Evolutionary conservation across 192 early-diverging fungal species (phyloP), one percentile per base, ranked within the genome.

Genomic region (Coemansia aciculifera): DNA sequence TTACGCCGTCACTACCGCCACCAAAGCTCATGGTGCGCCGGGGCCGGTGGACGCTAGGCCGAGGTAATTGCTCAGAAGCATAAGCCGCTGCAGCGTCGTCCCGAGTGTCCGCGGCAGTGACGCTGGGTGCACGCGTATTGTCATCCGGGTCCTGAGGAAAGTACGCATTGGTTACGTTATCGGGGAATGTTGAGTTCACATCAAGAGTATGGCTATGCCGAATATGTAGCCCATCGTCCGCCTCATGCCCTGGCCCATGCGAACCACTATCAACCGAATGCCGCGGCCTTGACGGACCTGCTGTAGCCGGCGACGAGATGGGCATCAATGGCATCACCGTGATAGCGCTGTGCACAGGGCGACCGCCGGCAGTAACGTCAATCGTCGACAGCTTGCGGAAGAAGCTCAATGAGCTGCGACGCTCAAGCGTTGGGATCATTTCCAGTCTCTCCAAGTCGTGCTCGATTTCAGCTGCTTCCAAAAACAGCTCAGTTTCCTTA

Each of bases 401-500:
- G 23, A 81, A 69, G 44, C 51, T 71, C 61, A 64, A 27, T 36
- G 79, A 81, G 62, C 51, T 66, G 63, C 71, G 74, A 27, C 71
- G 79, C 65, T 69, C 70, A 5, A 73, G 43, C 38, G 67, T 56
- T 3, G 74, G 60, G 37, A 32, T 17, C n/a, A 40, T 43, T 3
- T 72, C 66, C 11, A 81, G 56, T 31, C 29, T 24, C 21, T 40
- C 38, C 17, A 69, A 34, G 27, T 83, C 80, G 1, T 54, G 40
- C 44, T 83, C 80, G 7, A 97, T 60, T 0, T 69, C 81, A 13
- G 92, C 80, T n/a, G 93, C 85, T 65, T 91, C 85, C 34, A 75
- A 69, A 64, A 90, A 85, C 21, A 95, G 82, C 73, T 94, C 92
- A 0, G 81, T 83, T 67, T 97, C 94, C 71, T 96, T 95, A 59